These are phyloP conservation scores for Sporothrix brunneoviolacea DNA, from an alignment of 2,329 filamentous ascomycete genomes.

Conservation along the genomic window DNA sequence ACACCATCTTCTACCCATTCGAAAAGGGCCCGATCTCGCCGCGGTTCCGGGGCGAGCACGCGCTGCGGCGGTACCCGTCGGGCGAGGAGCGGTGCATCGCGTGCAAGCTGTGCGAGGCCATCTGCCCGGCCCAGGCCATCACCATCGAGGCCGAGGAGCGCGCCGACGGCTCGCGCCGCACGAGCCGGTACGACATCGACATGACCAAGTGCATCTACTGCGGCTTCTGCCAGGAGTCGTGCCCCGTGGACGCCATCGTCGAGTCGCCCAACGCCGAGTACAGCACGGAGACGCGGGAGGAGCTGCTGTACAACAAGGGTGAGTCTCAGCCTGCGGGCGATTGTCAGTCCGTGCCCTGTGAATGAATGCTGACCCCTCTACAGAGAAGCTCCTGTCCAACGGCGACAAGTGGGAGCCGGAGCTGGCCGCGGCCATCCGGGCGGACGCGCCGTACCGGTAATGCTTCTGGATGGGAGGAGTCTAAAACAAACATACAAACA, in stretches of 20 bases:
- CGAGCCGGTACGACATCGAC: slow-evolving; percentile 97
- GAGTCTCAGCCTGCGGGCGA: slow-evolving; percentile 16
- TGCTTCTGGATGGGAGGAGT: background rate
- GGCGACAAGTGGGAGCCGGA: slow-evolving; percentile 98
- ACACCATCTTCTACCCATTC: slow-evolving; percentile 98
- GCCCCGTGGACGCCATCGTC: slow-evolving; percentile 88
- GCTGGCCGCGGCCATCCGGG: slow-evolving; percentile 82
- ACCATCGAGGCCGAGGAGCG: slow-evolving; percentile 99
- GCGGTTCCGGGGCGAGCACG: slow-evolving; percentile 96
- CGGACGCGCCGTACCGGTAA: slow-evolving; percentile 88
- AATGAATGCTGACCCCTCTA: background rate
- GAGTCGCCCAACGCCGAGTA: slow-evolving; percentile 59
- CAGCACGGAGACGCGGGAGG: slow-evolving; percentile 68
- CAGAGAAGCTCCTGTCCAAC: slow-evolving; percentile 78
- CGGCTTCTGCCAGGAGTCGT: slow-evolving; percentile 97
- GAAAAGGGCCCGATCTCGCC: slow-evolving; percentile 98
- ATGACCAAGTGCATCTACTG: slow-evolving; percentile 99
- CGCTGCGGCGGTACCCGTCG: slow-evolving; percentile 88
- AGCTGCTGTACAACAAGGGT: slow-evolving; percentile 94
- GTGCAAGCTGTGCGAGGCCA: slow-evolving; percentile 98
- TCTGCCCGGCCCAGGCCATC: slow-evolving; percentile 96
- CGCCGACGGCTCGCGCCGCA: slow-evolving; percentile 88
- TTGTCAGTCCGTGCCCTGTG: too few species aligned
- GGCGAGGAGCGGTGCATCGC: slow-evolving; percentile 99
- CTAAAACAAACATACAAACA: background rate